These are phyloP conservation scores for Rehmannia glutinosa DNA, from an alignment of 257 asterid species.

Conservation along the genomic window DNA sequence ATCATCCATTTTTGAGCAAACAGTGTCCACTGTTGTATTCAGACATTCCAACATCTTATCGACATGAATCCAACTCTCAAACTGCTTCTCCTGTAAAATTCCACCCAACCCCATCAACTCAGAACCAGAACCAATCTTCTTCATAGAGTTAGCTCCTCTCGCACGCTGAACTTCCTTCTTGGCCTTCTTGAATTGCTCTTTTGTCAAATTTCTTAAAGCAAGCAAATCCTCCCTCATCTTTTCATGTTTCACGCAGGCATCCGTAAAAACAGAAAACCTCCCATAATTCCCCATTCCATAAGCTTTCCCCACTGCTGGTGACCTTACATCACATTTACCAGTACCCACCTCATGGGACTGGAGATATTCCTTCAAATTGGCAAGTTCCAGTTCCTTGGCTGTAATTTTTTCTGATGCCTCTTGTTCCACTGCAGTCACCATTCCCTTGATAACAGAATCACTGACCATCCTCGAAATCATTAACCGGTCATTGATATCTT, in stretches of 20 bases:
- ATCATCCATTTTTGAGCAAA: slow-evolving; percentile 37
- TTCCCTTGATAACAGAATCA: slow-evolving; percentile 78
- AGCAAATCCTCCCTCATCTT: slow-evolving; percentile 41
- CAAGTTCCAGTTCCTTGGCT: slow-evolving; percentile 63
- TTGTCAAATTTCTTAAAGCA: slow-evolving; percentile 31
- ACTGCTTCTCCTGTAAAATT: slow-evolving; percentile 41
- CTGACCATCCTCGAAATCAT: slow-evolving; percentile 75
- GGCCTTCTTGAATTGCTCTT: slow-evolving; percentile 52
- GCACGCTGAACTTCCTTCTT: slow-evolving; percentile 37
- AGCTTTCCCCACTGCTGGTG: slow-evolving; percentile 1
- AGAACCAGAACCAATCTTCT: slow-evolving; percentile 45
- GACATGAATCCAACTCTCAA: slow-evolving; percentile 38
- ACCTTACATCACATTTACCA: slow-evolving; percentile 18
- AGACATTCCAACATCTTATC: slow-evolving; percentile 39
- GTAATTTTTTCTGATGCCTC: slow-evolving; percentile 62
- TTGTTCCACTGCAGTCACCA: slow-evolving; percentile 83
- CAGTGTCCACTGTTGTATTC: slow-evolving; percentile 35
- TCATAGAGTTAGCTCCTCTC: slow-evolving; percentile 35
- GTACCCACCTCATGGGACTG: slow-evolving; percentile 18
- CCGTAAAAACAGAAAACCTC: slow-evolving; percentile 16
- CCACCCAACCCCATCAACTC: slow-evolving; percentile 61
- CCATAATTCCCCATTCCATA: slow-evolving; percentile 8
- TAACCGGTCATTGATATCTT: slow-evolving; percentile 56
- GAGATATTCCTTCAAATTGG: slow-evolving; percentile 36
- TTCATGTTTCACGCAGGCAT: slow-evolving; percentile 32